Conservation (phyloP, 805 yeast genomes). For the Jamesozyma spencerorum region DNA sequence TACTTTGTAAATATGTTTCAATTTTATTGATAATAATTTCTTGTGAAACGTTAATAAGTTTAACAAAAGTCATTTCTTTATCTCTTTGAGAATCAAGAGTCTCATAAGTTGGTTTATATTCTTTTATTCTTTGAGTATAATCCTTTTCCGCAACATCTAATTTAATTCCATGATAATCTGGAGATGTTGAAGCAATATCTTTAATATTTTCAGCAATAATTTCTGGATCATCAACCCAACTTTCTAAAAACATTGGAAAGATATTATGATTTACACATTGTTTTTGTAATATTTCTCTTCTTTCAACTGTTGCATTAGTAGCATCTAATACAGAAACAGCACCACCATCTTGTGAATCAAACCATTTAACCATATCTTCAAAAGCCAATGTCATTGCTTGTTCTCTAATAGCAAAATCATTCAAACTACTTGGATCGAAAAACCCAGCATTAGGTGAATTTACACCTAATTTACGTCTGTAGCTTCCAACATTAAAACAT, state of each 20-base stretch:
- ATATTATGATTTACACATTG: constrained; percentile 57
- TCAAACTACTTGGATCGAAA: constrained; percentile 57
- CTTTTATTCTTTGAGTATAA: constrained; percentile 60
- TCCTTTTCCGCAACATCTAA: constrained; percentile 66
- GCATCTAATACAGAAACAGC: constrained; percentile 93
- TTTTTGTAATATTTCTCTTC: constrained; percentile 56
- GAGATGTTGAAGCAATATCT: constrained; percentile 81
- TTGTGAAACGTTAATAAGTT: constrained; percentile 76
- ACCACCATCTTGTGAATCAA: constrained; percentile 50
- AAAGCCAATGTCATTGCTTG: constrained; percentile 68
- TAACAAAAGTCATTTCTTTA: constrained; percentile 69
- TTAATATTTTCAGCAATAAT: constrained; percentile 68
- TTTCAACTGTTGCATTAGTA: constrained; percentile 69
- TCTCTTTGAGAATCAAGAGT: constrained; percentile 55
- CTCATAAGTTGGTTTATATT: constrained; percentile 68
- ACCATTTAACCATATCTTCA: constrained; percentile 80
- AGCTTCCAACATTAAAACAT: constrained; percentile 83
- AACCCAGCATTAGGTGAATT: constrained; percentile 55
- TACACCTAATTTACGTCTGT: constrained; percentile 57
- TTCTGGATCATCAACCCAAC: constrained; percentile 78
- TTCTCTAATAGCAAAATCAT: constrained; percentile 53
- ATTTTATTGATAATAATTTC: constrained; percentile 84
- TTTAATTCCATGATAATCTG: constrained; percentile 64
- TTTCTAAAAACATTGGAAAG: constrained; percentile 87
- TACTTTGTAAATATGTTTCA: constrained; percentile 78